These are phyloP conservation scores for Pisolithus marmoratus DNA, from an alignment of 768 basidiomycete species.

Conservation along the genomic window DNA sequence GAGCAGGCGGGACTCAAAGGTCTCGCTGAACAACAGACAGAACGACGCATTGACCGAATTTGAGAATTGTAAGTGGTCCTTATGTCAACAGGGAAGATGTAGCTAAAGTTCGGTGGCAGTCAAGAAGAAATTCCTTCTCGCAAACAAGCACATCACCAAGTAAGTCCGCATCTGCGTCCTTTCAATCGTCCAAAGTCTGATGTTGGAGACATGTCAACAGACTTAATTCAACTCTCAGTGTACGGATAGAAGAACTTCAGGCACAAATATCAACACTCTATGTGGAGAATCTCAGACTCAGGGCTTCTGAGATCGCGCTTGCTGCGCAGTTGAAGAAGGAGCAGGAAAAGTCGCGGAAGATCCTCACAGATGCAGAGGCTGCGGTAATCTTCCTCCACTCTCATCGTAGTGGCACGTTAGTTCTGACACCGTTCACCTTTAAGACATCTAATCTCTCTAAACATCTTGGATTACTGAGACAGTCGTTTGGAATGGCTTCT, in stretches of 20 bases:
- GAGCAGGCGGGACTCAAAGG: conserved; percentile 29
- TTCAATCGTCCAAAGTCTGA: conserved; percentile 6
- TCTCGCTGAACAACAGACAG: conserved; percentile 59
- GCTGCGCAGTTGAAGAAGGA: conserved; percentile 74
- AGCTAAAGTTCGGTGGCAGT: conserved; percentile 44
- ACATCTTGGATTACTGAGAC: conserved; percentile 59
- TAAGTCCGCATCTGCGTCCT: conserved; percentile 29
- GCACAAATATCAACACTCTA: conserved; percentile 77
- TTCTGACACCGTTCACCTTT: conserved; percentile 7
- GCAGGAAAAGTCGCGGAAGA: conserved; percentile 65
- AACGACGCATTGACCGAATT: conserved; percentile 80
- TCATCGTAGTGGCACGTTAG: conserved; percentile 10
- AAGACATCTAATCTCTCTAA: conserved; percentile 59
- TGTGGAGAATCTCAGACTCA: conserved; percentile 76
- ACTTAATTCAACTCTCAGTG: conserved; percentile 79
- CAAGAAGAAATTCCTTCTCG: conserved; percentile 89
- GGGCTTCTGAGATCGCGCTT: conserved; percentile 75
- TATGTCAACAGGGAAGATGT: background rate
- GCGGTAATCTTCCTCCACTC: conserved; percentile 45
- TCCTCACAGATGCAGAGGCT: conserved; percentile 68
- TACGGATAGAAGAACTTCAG: conserved; percentile 80
- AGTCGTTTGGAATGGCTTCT: conserved; percentile 46
- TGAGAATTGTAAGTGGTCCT: conserved; percentile 62
- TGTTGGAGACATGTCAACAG: conserved; percentile 29
- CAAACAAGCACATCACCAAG: conserved; percentile 92